These are phyloP conservation scores for Rhizophagus sp. DNA, from an alignment of 192 early-diverging fungal species.

Conservation along the genomic window DNA sequence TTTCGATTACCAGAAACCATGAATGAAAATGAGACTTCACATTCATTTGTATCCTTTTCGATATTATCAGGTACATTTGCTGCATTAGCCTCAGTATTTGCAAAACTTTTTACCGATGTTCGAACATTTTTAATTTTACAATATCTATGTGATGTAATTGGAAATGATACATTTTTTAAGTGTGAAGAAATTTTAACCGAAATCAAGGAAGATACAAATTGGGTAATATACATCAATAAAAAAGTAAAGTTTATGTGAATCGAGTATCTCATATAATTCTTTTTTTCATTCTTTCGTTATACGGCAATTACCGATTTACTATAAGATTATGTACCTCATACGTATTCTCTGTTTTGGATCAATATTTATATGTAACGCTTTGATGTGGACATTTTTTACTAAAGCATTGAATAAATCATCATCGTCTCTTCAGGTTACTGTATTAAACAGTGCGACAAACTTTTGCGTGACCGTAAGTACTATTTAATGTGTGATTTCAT, in stretches of 20 bases:
- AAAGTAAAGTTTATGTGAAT: neutral
- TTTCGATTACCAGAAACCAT: neutral
- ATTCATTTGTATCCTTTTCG: constrained; percentile 44
- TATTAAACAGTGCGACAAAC: constrained; percentile 78
- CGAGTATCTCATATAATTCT: neutral
- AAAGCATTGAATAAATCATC: constrained; percentile 74
- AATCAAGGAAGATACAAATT: neutral
- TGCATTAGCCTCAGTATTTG: constrained; percentile 76
- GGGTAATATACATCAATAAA: neutral
- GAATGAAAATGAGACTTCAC: neutral
- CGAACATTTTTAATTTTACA: constrained; percentile 44
- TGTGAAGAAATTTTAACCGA: neutral
- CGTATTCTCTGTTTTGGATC: constrained; percentile 55
- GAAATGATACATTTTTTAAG: constrained; percentile 1
- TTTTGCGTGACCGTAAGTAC: constrained; percentile 63
- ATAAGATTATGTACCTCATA: constrained; percentile 40
- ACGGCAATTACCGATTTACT: neutral
- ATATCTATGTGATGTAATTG: constrained; percentile 34
- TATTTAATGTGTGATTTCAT: neutral
- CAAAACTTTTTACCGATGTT: constrained; percentile 70
- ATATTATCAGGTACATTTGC: constrained; percentile 72
- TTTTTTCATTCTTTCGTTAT: neutral
- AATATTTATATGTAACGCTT: constrained; percentile 70
- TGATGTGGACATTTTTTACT: constrained; percentile 90
- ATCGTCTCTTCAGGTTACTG: constrained; percentile 75